Conservation (phyloP, 78 protist species). For the Isochrysis galbana region DNA sequence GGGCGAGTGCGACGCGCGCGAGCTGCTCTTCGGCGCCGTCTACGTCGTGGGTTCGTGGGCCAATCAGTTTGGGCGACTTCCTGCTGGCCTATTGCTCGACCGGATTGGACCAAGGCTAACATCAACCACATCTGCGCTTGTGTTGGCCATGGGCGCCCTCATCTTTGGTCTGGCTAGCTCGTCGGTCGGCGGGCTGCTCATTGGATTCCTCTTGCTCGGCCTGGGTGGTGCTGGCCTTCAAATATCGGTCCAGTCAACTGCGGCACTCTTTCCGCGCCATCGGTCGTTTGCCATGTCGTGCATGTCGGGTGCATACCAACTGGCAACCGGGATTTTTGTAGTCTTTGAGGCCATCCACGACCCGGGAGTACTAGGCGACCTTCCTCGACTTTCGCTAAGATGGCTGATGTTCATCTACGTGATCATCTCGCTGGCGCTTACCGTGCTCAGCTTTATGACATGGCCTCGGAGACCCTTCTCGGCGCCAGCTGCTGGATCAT, state of each 20-base stretch:
- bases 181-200: not conserved
- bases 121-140: not conserved
- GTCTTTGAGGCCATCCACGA: not conserved
- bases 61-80: not conserved
- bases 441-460: no score
- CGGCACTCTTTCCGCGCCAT: not conserved
- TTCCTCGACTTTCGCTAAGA: no score
- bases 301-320: not conserved
- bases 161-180: not conserved
- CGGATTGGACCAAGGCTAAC: not conserved
- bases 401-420: no score
- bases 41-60: not conserved
- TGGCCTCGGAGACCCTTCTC: no score
- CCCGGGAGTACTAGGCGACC: not conserved
- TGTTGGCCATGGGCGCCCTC: not conserved
- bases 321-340: not conserved
- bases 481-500: no score
- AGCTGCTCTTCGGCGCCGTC: not conserved
- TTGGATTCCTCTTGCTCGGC: not conserved
- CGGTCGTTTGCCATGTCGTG: not conserved
- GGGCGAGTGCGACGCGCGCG: not conserved
- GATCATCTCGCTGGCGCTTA: not conserved
- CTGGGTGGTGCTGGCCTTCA: not conserved
- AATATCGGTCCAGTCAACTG: not conserved
- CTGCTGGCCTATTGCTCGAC: not conserved